These are phyloP conservation scores for Neofusicoccum sp. DNA, from an alignment of 2,329 filamentous ascomycete species.

Conservation along the genomic window DNA sequence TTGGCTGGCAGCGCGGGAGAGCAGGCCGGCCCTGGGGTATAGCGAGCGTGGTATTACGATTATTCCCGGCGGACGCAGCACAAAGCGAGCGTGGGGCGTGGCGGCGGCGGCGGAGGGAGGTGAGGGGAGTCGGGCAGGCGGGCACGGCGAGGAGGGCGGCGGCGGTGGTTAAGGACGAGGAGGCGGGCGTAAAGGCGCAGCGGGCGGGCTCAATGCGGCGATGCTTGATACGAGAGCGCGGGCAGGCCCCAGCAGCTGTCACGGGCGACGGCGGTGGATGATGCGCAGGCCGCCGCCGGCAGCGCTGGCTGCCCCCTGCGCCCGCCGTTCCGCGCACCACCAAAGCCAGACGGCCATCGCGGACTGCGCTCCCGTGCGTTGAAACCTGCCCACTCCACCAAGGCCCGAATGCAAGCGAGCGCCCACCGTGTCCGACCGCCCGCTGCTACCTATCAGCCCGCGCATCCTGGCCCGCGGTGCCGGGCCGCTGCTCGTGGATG, in stretches of 20 bases:
- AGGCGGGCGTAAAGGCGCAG: not conserved
- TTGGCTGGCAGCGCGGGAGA: not conserved
- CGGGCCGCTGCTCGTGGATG: not conserved
- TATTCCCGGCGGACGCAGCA: not conserved
- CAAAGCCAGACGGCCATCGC: not conserved
- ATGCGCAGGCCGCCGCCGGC: no score
- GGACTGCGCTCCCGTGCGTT: constrained; percentile 4
- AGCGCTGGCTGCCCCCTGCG: not conserved
- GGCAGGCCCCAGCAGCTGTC: constrained; percentile 12
- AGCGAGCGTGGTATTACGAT: constrained; percentile 6
- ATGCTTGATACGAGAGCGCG: constrained; percentile 7
- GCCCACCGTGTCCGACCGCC: not conserved
- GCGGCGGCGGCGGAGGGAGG: not conserved
- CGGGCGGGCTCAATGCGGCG: not conserved
- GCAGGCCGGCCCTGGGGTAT: not conserved
- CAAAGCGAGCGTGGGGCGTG: constrained; percentile 4
- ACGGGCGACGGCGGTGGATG: not conserved
- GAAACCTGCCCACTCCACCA: constrained; percentile 8
- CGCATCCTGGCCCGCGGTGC: not conserved
- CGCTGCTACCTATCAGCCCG: not conserved
- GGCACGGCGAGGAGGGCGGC: not conserved
- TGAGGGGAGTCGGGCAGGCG: not conserved
- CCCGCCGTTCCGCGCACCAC: constrained; percentile 8
- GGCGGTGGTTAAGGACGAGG: not conserved
- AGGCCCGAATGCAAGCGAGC: constrained; percentile 2